A percentile compares a stretch with the other conserved stretches of the same genome.
phyloP scores from a whole-genome alignment of 2,329 filamentous ascomycete genomes.

The Trichoderma hamatum region DNA sequence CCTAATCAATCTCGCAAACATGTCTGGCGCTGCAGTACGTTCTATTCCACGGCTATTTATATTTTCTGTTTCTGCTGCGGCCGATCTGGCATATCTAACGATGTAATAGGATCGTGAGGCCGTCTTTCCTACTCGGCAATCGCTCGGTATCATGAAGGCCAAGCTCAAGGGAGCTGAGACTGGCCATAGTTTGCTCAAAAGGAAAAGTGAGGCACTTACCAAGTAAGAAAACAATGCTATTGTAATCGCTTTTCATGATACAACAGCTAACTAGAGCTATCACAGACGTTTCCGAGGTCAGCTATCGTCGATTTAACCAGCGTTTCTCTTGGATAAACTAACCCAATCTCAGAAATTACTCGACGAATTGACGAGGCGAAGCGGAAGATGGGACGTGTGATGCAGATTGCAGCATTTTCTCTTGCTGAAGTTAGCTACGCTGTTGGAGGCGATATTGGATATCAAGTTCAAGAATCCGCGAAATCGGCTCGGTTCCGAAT shows the following conservation, averaged over 20 bases:
- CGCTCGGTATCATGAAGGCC: constrained; percentile 93
- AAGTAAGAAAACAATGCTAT: constrained; percentile 64
- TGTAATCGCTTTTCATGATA: not conserved
- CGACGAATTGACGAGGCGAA: constrained; percentile 97
- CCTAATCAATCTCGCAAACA: constrained; percentile 29
- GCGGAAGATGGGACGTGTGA: constrained; percentile 98
- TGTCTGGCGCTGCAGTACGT: constrained; percentile 41
- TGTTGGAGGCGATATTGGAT: constrained; percentile 91
- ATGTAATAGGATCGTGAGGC: constrained; percentile 80
- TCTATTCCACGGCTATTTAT: not conserved
- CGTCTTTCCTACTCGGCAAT: constrained; percentile 97
- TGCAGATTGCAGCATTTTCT: constrained; percentile 98
- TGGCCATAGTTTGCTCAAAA: constrained; percentile 91
- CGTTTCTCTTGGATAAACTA: not conserved
- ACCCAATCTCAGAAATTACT: constrained; percentile 73
- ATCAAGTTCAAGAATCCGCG: constrained; percentile 95
- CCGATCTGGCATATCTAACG: constrained; percentile 28
- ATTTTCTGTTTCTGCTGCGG: not conserved
- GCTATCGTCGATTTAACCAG: constrained; percentile 16
- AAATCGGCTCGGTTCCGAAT: constrained; percentile 91
- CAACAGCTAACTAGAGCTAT: constrained; percentile 17
- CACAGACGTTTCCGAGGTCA: constrained; percentile 84
- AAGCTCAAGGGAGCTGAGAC: constrained; percentile 94
- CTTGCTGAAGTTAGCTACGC: constrained; percentile 97
- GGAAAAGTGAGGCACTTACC: constrained; percentile 96